These are phyloP conservation scores for Metschnikowia shivogae DNA, from an alignment of 805 yeast genomes.

Conservation along the genomic window DNA sequence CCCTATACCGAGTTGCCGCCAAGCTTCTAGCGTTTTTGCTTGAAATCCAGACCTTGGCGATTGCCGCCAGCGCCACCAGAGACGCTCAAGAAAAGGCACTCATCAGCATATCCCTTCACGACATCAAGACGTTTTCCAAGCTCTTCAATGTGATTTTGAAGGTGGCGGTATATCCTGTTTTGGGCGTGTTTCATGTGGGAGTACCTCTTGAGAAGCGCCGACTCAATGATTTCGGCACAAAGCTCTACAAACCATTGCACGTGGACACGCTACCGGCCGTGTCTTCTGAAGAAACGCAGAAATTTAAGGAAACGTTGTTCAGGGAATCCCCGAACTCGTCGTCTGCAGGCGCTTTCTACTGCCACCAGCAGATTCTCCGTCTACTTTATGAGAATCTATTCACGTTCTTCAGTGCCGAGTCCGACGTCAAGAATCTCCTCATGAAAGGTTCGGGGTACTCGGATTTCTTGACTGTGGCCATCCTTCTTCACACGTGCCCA, in stretches of 20 bases:
- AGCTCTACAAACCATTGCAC: conserved; percentile 22
- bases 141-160: conserved; percentile 61
- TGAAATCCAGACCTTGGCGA: conserved; percentile 37
- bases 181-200: conserved; percentile 52
- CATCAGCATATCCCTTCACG: conserved; percentile 75
- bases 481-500: conserved; percentile 41
- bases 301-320: background rate
- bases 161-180: conserved; percentile 65
- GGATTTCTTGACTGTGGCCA: conserved; percentile 49
- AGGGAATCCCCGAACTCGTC: background rate
- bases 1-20: conserved; percentile 24
- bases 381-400: conserved; percentile 30
- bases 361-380: conserved; percentile 20
- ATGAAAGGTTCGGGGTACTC: conserved; percentile 65
- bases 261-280: conserved; percentile 16
- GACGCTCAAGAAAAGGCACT: conserved; percentile 26
- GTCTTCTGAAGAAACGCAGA: background rate
- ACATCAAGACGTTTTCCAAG: conserved; percentile 68
- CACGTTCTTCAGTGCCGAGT: conserved; percentile 33
- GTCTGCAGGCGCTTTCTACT: conserved; percentile 4
- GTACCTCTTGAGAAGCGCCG: conserved; percentile 61
- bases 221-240: conserved; percentile 44
- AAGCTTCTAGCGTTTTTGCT: conserved; percentile 33
- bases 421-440: conserved; percentile 51
- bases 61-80: conserved; percentile 10